phyloP scores from a whole-genome alignment of 176 grass and related monocot genomes.

The Elymus sibiricus region DNA sequence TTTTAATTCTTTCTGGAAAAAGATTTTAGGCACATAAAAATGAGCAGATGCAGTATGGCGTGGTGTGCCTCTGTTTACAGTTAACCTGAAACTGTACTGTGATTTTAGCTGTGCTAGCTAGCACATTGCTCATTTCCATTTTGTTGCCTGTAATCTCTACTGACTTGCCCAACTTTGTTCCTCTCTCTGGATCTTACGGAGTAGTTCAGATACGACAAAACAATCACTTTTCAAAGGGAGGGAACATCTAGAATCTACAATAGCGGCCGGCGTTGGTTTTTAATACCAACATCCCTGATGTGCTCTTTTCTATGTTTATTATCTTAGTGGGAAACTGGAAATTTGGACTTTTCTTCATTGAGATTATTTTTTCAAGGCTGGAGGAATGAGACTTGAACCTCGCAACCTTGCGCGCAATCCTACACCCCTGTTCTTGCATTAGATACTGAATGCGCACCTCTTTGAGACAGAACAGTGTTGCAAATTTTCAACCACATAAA shows the following conservation, averaged over 20 bases:
- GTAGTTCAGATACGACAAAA: not conserved
- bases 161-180: not conserved
- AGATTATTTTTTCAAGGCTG: not conserved
- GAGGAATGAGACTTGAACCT: not conserved
- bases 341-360: slow-evolving; percentile 10
- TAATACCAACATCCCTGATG: not conserved
- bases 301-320: not conserved
- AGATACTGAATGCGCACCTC: not conserved
- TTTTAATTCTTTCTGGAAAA: not conserved
- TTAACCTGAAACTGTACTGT: not conserved
- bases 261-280: not conserved
- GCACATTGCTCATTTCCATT: not conserved
- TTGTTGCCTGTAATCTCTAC: not conserved
- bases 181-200: not conserved
- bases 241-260: not conserved
- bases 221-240: not conserved
- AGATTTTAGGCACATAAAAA: not conserved
- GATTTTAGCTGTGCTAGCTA: not conserved
- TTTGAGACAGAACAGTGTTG: not conserved
- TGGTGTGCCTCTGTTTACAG: not conserved
- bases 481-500: not conserved
- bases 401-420: not conserved
- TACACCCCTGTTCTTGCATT: not conserved
- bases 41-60: not conserved
- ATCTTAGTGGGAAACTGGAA: not conserved